A percentile compares a stretch with the other conserved stretches of the same genome.
phyloP scores from a whole-genome alignment of 805 yeast genomes.

The Ogataea glucozyma region DNA sequence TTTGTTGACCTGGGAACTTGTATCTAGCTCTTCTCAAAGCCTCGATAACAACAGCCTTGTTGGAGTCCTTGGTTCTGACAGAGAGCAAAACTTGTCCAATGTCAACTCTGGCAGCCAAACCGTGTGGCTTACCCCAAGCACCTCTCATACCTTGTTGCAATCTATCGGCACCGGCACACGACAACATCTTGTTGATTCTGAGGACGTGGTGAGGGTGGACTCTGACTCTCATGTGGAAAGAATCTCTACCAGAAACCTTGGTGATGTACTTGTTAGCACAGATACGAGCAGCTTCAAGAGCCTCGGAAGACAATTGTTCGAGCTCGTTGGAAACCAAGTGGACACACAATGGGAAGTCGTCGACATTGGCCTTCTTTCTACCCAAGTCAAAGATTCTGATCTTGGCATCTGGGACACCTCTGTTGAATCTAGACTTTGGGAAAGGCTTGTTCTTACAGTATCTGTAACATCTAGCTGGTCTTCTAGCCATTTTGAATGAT shows the following conservation, averaged over 20 bases:
- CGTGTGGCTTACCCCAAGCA: conserved; percentile 99
- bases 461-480: conserved; percentile 99
- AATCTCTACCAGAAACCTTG: conserved; percentile 96
- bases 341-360: conserved; percentile 99
- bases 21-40: conserved; percentile 99
- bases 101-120: conserved; percentile 98
- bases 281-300: conserved; percentile 99
- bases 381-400: conserved; percentile 99
- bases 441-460: conserved; percentile 99
- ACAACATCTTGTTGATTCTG: conserved; percentile 99
- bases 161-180: conserved; percentile 99
- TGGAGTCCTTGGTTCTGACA: conserved; percentile 96
- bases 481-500: conserved; percentile 91
- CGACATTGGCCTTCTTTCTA: conserved; percentile 99
- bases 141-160: conserved; percentile 99
- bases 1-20: conserved; percentile 99
- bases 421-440: conserved; percentile 99
- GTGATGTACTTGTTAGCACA: conserved; percentile 99
- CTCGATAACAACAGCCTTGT: conserved; percentile 97
- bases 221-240: conserved; percentile 99
- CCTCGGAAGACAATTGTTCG: conserved; percentile 99
- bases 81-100: conserved; percentile 99
- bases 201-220: conserved; percentile 99
- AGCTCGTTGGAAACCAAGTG: conserved; percentile 99
- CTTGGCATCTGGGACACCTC: conserved; percentile 99